Evolutionary conservation across 441 rosid species (phyloP).

Genomic region (Jatropha multifida): DNA sequence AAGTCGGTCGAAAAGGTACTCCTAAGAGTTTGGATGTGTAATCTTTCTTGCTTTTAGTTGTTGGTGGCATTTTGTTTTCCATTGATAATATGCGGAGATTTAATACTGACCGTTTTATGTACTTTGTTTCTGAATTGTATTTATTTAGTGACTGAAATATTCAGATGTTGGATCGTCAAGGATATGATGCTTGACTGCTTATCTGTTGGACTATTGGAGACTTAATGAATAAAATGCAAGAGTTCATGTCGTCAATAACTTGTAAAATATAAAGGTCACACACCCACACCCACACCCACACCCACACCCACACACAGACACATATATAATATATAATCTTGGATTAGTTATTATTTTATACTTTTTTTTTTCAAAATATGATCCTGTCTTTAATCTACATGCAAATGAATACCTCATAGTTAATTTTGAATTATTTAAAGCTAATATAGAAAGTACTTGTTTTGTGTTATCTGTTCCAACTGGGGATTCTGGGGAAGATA

Average conservation of each 20-base stretch:
- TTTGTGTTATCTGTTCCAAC: not conserved
- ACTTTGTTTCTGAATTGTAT: not conserved
- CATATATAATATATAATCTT: not conserved
- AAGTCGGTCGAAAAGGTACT: conserved; percentile 86
- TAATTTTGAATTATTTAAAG: not conserved
- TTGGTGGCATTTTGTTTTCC: not conserved
- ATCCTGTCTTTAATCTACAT: not conserved
- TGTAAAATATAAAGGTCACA: not conserved
- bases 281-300: not conserved
- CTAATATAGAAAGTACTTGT: not conserved
- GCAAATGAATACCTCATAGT: not conserved
- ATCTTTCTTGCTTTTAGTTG: not conserved
- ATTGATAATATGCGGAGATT: not conserved
- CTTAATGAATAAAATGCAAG: not conserved
- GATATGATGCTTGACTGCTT: not conserved
- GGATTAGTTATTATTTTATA: not conserved
- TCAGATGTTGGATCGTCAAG: not conserved
- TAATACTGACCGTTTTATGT: not conserved
- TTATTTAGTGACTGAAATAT: not conserved
- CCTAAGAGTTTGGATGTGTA: not conserved
- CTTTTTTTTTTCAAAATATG: not conserved
- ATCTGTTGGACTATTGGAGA: not conserved
- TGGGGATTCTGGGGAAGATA: not conserved
- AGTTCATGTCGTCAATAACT: not conserved
- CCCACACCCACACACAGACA: no score